These are phyloP conservation scores for Xylaria sp. DNA, from an alignment of 2,329 filamentous ascomycete genomes.

Conservation along the genomic window DNA sequence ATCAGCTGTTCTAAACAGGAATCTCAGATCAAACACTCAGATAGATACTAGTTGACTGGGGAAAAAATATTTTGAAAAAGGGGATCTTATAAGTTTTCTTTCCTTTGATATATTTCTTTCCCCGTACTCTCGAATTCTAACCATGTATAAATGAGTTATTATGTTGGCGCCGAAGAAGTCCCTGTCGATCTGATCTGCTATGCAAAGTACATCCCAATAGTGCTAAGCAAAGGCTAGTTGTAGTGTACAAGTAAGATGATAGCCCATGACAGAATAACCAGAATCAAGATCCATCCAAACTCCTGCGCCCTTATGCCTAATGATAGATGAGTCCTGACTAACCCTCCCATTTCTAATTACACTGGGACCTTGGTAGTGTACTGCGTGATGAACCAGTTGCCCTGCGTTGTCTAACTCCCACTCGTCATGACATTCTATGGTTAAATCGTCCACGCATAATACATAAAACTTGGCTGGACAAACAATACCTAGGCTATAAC, in stretches of 20 bases:
- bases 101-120: background rate
- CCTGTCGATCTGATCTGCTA: conserved; percentile 28
- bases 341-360: conserved; percentile 38
- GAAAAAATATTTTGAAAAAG: too few relatives aligned
- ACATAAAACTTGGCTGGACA: conserved; percentile 32
- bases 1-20: too few relatives aligned
- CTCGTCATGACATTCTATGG: conserved; percentile 36
- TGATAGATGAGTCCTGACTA: conserved; percentile 33
- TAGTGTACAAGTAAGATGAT: conserved; percentile 27
- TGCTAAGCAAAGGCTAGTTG: conserved; percentile 21
- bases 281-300: conserved; percentile 39
- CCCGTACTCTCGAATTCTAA: too few relatives aligned
- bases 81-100: background rate
- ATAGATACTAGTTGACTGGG: too few relatives aligned
- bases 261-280: conserved; percentile 18
- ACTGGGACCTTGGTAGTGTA: conserved; percentile 24
- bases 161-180: conserved; percentile 3
- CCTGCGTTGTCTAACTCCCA: conserved; percentile 34
- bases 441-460: conserved; percentile 40
- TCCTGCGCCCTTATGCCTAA: conserved; percentile 41
- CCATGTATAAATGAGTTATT: conserved; percentile 11
- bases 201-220: conserved; percentile 26
- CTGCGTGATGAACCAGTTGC: conserved; percentile 28
- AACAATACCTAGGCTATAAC: background rate
- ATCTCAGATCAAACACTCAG: too few relatives aligned